Evolutionary conservation across 495 filamentous ascomycete species (phyloP), one percentile per base, ranked within the genome.

Genomic region (Letharia columbiana): DNA sequence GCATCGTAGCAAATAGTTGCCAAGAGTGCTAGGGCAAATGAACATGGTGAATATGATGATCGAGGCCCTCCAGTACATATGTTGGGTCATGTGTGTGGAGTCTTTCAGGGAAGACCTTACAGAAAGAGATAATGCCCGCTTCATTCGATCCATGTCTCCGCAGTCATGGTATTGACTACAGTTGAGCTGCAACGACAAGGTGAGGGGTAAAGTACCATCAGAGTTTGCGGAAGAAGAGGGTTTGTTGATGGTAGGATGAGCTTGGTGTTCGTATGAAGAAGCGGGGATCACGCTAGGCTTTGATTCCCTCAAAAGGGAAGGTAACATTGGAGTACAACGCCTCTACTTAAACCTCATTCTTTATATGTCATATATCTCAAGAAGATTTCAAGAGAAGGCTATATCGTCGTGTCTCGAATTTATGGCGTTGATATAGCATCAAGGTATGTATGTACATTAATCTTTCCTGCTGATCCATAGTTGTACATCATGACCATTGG

Each of bases 41-140:
- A 18, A n/a, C 17, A 45, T 17, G 10, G 23, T 33, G 23, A 28
- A 28, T 28, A 28, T 28, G 23, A 28, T 28, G 60, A 44, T 18
- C n/a, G 20, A 35, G 7, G 10, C 63, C 1, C 8, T 54, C 23
- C 23, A 59, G 23, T 11, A 28, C 10, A 12, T 20, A 23, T 35
- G 11, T 11, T 49, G 41, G 31, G 41, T 60, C 41, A 57, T 42
- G 63, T 42, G 35, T 1, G 18, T 35, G 31, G 52, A 54, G 40
- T 64, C 7, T 35, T 20, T 41, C 42, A 42, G 63, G 37, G 63
- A 20, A 39, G 15, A 17, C 41, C 62, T 23, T 64, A 57, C 62
- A 57, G 33, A 35, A 47, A 49, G 63, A 45, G 18, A 52, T 1
- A 52, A 52, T 4, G 49, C n/a, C n/a, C 1, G 23, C 11, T n/a